Base-by-base conservation (phyloP, 352 stramenopile genomes). In the Phytophthora rubi region DNA sequence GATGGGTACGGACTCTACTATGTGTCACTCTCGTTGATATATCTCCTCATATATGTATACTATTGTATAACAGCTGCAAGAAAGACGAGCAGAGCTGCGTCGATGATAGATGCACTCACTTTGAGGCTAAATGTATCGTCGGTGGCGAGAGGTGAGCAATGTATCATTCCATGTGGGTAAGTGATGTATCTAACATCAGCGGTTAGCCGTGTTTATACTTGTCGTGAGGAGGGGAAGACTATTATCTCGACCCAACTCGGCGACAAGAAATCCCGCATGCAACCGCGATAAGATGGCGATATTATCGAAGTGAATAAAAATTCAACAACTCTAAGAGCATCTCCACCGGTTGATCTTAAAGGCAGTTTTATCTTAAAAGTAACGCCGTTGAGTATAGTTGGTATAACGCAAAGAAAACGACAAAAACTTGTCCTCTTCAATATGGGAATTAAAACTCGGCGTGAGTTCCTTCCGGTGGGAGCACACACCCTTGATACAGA, bases 41-140 rank as follows among this genome's bases (percentile, higher is more conserved):
- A 45, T 45, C 37, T 45, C 12, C 37, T 45, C 12, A 45, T 23
- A 49, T 6, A 12, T 26, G 33, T 13, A 42, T 42, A 13, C 10
- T 23, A 5, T 45, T 49, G 7, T 6, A 8, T 21, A 21, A 21
- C 42, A 49, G 42, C 4, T 23, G 13, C 6, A 49, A 49, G 7
- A 49, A 49, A 23, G 42, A 26, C 42, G n/a, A 23, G 10, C 16
- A 18, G n/a, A 37, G 23, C 15, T 7, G 21, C 10, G 23, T 33
- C 51, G 59, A 69, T 7, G 35, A 65, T 2, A 18, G 9, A 30
- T 23, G 13, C 13, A 62, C 18, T 44, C 37, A 53, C 42, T 91
- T 91, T 21, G 83, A 91, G 59, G 71, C 76, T 8, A 86, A 80
- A 16, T 85, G 76, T 30, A 69, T 85, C 12, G 65, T 72, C 7